A percentile compares a stretch with the other conserved stretches of the same genome.
Evolutionary conservation across 371 early-diverging fungal genomes (phyloP).

Genomic region (Mucor velutinosus): DNA sequence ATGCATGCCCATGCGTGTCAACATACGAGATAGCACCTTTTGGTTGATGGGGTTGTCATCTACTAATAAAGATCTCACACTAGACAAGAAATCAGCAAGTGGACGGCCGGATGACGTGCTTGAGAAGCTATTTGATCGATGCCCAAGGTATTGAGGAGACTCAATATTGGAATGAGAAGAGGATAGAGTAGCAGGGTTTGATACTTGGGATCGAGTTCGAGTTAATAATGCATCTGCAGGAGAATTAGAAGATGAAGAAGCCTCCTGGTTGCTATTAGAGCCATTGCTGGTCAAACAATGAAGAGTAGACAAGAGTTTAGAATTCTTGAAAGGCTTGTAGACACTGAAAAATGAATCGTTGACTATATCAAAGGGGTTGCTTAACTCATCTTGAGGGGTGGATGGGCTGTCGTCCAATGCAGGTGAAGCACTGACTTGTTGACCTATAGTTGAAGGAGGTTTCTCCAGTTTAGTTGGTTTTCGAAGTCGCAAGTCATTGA

Average conservation of each 20-base stretch:
- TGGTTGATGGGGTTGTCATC: conserved; percentile 61
- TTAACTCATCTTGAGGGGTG: not conserved
- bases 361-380: not conserved
- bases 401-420: not conserved
- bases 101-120: conserved; percentile 9
- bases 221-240: not conserved
- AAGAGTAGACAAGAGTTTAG: conserved; percentile 7
- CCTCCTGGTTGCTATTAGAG: not conserved
- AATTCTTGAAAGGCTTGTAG: conserved; percentile 21
- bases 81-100: conserved; percentile 7
- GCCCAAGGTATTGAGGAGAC: not conserved
- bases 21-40: conserved; percentile 49
- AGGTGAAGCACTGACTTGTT: not conserved
- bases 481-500: not conserved
- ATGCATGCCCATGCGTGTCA: conserved; percentile 18
- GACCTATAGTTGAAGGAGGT: not conserved
- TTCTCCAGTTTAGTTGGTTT: not conserved
- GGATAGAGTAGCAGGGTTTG: not conserved
- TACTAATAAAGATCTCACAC: conserved; percentile 42
- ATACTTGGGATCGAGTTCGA: not conserved
- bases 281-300: not conserved
- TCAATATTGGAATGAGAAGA: not conserved
- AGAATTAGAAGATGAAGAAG: not conserved
- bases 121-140: conserved; percentile 5
- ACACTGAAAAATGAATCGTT: not conserved